phyloP scores from a whole-genome alignment of 2,329 filamentous ascomycete species.

The Thelonectria rubi region DNA sequence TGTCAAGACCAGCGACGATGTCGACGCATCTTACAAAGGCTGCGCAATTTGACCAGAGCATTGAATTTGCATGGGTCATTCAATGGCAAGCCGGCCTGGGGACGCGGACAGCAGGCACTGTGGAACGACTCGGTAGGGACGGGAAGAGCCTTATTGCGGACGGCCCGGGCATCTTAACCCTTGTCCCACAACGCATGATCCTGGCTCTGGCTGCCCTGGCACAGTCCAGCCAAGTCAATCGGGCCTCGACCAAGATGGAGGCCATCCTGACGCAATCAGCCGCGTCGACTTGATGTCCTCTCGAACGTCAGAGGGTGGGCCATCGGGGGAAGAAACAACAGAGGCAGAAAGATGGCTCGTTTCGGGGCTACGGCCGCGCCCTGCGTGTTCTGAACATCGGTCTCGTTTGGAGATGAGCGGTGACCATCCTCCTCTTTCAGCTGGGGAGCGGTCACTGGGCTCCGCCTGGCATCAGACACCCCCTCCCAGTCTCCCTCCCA shows the following conservation, averaged over 20 bases:
- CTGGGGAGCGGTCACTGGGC: slow-evolving; percentile 33
- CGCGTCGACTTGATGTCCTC: slow-evolving; percentile 8
- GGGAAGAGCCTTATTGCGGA: slow-evolving; percentile 49
- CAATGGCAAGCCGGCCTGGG: slow-evolving; percentile 13
- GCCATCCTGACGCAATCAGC: slow-evolving; percentile 19
- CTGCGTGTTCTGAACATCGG: slow-evolving; percentile 12
- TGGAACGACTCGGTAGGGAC: slow-evolving; percentile 43
- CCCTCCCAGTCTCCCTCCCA: slow-evolving; percentile 20
- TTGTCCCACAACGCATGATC: slow-evolving; percentile 19
- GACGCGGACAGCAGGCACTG: slow-evolving; percentile 26
- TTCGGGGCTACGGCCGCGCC: slow-evolving; percentile 9
- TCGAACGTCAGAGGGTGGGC: slow-evolving; percentile 8
- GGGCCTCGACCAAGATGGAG: slow-evolving; percentile 22
- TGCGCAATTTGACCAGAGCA: slow-evolving; percentile 19
- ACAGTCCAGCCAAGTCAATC: slow-evolving; percentile 16
- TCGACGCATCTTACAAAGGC: slow-evolving; percentile 6
- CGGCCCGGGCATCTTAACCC: slow-evolving; percentile 35
- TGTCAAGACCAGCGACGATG: background rate
- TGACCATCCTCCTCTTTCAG: slow-evolving; percentile 34
- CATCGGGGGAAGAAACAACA: slow-evolving; percentile 2
- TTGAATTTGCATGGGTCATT: slow-evolving; percentile 8
- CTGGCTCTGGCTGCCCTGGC: slow-evolving; percentile 17
- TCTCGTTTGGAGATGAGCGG: slow-evolving; percentile 29
- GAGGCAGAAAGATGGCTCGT: slow-evolving; percentile 15
- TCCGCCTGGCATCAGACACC: slow-evolving; percentile 32